Base-by-base conservation (phyloP, 1,284 basidiomycete species). In the Coniophora puteana region DNA sequence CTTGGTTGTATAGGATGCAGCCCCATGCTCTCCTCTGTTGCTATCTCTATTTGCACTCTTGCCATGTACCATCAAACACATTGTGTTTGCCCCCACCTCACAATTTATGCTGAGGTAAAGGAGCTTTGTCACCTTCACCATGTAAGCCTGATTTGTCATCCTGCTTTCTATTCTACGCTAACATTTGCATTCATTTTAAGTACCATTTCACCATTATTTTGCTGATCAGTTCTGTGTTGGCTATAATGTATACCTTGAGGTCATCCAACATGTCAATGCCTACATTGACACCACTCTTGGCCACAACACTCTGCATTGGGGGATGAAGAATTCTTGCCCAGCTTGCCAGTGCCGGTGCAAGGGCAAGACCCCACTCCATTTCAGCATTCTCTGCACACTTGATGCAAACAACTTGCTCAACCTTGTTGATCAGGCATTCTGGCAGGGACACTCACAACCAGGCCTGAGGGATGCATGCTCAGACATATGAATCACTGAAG, bases 371-470 rank as follows among this genome's bases (percentile, higher is more conserved):
- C 2, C 14, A 8, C 30, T 45, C 1, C 14, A 34, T 5, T 35
- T 46, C 11, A 16, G 20, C 4, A 43, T 26, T 27, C 23, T 43
- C 3, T 31, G 36, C 8, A 34, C 36, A 8, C 38, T 46, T 10
- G 27, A 43, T 8, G 26, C 40, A 1, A 46, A 46, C 14, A 43
- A 46, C 13, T 43, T 31, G 26, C 22, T 46, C 6, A 46, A 46
- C 11, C 7, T 16, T 4, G 42, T 40, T 40, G 30, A 23, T 8
- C n/a, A n/a, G n/a, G n/a, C n/a, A n/a, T n/a, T n/a, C n/a, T n/a
- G n/a, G n/a, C n/a, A n/a, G n/a, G n/a, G n/a, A n/a, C n/a, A n/a
- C n/a, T 30, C 17, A 12, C 6, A 8, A 4, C 21, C 28, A 8
- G 41, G 43, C 22, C 12, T 17, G 2, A 18, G 24, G 5, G 4